phyloP scores from a whole-genome alignment of 2,329 filamentous ascomycete species.

The Nannizzia gypsea region DNA sequence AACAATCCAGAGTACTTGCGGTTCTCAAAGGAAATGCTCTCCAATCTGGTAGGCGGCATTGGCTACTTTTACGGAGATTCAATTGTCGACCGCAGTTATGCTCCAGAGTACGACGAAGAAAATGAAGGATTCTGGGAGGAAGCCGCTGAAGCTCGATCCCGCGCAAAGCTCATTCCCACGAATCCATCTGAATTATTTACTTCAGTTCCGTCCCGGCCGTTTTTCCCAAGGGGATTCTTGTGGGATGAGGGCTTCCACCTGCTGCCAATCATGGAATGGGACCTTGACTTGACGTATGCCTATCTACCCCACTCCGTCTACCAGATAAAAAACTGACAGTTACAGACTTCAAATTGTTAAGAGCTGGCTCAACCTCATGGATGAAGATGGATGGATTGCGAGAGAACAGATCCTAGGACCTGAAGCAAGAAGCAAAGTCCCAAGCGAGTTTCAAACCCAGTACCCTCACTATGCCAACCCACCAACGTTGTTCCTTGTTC shows the following conservation, averaged over 20 bases:
- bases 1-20: constrained; percentile 56
- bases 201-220: constrained; percentile 79
- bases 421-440: constrained; percentile 91
- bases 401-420: constrained; percentile 87
- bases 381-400: constrained; percentile 94
- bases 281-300: constrained; percentile 61
- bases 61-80: constrained; percentile 90
- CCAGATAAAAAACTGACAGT: constrained; percentile 14
- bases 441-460: constrained; percentile 81
- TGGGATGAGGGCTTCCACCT: constrained; percentile 99
- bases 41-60: constrained; percentile 84
- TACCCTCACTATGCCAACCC: constrained; percentile 98
- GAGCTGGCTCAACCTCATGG: constrained; percentile 94
- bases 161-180: constrained; percentile 57
- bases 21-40: constrained; percentile 85
- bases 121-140: constrained; percentile 94
- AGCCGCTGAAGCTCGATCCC: constrained; percentile 63
- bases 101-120: constrained; percentile 88
- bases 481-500: constrained; percentile 80
- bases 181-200: constrained; percentile 84
- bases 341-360: constrained; percentile 63
- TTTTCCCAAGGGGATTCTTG: constrained; percentile 91
- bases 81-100: constrained; percentile 79
- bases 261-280: constrained; percentile 84
- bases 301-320: constrained; percentile 15